Base-by-base conservation (phyloP, 176 grass and related monocot species). In the Musa schizocarpa region DNA sequence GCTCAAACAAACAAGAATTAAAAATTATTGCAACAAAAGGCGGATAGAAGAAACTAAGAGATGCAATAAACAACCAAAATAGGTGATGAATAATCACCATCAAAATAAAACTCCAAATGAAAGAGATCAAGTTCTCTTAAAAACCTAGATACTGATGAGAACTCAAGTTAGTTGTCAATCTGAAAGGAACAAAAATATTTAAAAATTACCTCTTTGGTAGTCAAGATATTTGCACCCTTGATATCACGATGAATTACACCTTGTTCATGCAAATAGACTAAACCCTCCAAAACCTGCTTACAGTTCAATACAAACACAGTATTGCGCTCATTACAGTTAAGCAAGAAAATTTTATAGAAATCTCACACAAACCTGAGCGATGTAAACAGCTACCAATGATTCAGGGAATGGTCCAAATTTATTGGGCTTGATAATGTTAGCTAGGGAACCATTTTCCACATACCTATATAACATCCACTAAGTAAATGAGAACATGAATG, bases 221-320 rank as follows among this genome's bases (percentile, higher is more conserved):
- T 87, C 72, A 94, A 84, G 76, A 99, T 99, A 87, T 99, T 99
- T 86, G 95, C 95, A n/a, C 95, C 95, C 86, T 99, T 99, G 54
- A 99, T 99, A 83, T 99, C 95, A 89, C 95, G 91, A 81, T 99
- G 95, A 81, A 99, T 99, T 67, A 99, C 95, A 87, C 95, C 95
- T 87, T 99, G 95, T 71, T 99, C 95, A 48, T 99, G 95, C 57
- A 99, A 85, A 87, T 99, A 99, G 75, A 94, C 95, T 86, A 99
- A 86, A 17, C 95, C 95, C 78, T 99, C 95, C 86, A 99, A 79
- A 68, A 99, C 95, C 95, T 99, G 48, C 13, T 73, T 34, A 89
- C 34, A 22, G 69, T 84, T 56, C 19, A 68, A 67, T 68, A 22
- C 5, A 78, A 78, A 43, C 64, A 69, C 53, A 80, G 67, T 12